phyloP scores from a whole-genome alignment of 805 yeast genomes.

The Teunomyces aglyptinius region DNA sequence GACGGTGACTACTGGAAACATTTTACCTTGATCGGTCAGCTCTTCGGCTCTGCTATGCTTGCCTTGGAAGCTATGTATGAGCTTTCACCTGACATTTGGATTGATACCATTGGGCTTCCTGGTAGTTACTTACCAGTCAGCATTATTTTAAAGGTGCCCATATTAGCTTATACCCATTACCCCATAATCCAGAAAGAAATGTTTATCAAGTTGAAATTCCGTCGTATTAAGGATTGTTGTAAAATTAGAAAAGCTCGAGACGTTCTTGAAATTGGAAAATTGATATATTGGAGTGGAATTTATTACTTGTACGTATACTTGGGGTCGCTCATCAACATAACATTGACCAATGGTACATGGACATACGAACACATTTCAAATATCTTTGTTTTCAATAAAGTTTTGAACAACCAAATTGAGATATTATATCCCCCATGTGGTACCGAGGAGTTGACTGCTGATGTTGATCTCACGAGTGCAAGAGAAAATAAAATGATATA shows the following conservation, averaged over 20 bases:
- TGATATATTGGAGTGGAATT: conserved; percentile 69
- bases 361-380: conserved; percentile 69
- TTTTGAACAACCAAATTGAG: conserved; percentile 23
- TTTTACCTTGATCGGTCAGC: conserved; percentile 84
- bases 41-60: conserved; percentile 70
- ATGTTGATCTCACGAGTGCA: conserved; percentile 5
- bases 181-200: conserved; percentile 89
- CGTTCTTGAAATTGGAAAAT: conserved; percentile 29
- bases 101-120: conserved; percentile 94
- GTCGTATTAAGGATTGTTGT: conserved; percentile 17
- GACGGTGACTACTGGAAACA: conserved; percentile 73
- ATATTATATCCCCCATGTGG: conserved; percentile 91
- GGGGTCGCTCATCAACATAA: conserved; percentile 65
- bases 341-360: conserved; percentile 88
- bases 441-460: conserved; percentile 45
- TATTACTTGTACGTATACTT: conserved; percentile 61
- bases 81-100: conserved; percentile 82
- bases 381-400: conserved; percentile 56
- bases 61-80: conserved; percentile 67
- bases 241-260: conserved; percentile 13
- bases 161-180: conserved; percentile 88
- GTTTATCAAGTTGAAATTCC: conserved; percentile 57
- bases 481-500: conserved; percentile 49
- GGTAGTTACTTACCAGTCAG: conserved; percentile 72
- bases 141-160: conserved; percentile 62